Base-by-base conservation (phyloP, 2,329 filamentous ascomycete species). In the Fusarium sp. region DNA sequence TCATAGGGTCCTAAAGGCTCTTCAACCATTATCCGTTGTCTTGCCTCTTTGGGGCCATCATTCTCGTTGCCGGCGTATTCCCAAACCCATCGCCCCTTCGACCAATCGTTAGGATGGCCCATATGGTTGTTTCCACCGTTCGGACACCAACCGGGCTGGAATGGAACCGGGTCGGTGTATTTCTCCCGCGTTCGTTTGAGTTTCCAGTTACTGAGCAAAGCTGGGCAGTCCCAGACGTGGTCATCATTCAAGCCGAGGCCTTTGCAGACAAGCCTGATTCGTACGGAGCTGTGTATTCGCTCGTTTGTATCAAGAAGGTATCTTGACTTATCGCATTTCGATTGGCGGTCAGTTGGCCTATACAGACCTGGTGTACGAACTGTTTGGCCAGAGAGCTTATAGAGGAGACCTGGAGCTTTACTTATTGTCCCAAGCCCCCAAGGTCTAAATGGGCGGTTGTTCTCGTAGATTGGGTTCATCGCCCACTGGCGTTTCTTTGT, bases 1-100 rank as follows among this genome's bases (percentile, higher is more conserved):
- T 90, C 87, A 77, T 86, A 89, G 3, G 86, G 87, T 0, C 88
- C 88, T 8, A 90, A 74, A 9, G 82, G 85, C 75, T 89, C 88
- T 74, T 90, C 88, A 9, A 87, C 81, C 82, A 90, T 81, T 34
- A 84, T 80, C 30, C 80, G 80, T 70, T 83, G 78, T 79, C 50
- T 85, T 84, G 26, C 83, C 76, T 15, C 75, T 75, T 41, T 39
- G 6, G 86, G 85, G 13, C 85, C 85, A 5, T 81, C 76, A 26
- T 76, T 73, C 60, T 87, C 82, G 0, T 82, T 79, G 0, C 88
- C 88, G 22, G 79, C 77, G 52, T 88, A 90, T 75, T 87, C 85
- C 88, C 88, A 90, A 4, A 87, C 80, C 88, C 88, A 90, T 42
- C 85, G 82, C 3, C 78, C 78, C 34, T 81, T 75, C 13, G 78